Evolutionary conservation across 805 yeast genomes (phyloP), one percentile per base, ranked within the genome.

Genomic region (Pichia phayaonensis): DNA sequence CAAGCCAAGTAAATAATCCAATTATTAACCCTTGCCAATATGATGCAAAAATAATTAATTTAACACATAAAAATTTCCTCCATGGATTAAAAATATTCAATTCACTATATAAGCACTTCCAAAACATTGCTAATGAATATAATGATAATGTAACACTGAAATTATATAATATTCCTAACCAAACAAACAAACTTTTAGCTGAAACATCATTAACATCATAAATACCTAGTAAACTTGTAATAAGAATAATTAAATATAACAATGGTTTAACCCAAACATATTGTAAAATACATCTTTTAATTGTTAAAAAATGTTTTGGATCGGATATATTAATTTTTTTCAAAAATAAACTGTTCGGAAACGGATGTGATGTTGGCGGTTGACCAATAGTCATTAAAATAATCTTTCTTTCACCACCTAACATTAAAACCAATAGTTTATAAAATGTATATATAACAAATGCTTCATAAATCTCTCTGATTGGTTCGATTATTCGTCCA

Each of bases 181-280:
- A 77, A 45, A 87, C 64, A 58, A 80, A 79, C 8, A 81, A 66
- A 16, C 84, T 77, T 2, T 66, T 56, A 15, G 70, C 46, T 13
- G 80, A 70, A 56, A 80, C 66, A 49, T 76, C 71, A 48, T 77
- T 75, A 23, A 76, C 76, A 47, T 79, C 70, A 60, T 83, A 79
- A 46, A 72, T 59, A 0, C 81, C 79, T 16, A 72, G 51, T 0
- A 75, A 53, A 53, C 80, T 77, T 29, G 79, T 66, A 40, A 76
- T 48, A 23, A 77, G 63, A 24, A 76, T 72, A n/a, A 75, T 68
- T 13, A 82, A 52, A 53, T 90, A 84, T n/a, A 90, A 72, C 15
- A 88, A 53, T 0, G 97, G 97, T 60, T 95, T 90, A 53, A 90
- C 65, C 97, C 97, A 94, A 8, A 92, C 96, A 62, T 92, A 94